Base-by-base conservation (phyloP, 2,329 filamentous ascomycete species). In the Ploettnerulaceae sp. region DNA sequence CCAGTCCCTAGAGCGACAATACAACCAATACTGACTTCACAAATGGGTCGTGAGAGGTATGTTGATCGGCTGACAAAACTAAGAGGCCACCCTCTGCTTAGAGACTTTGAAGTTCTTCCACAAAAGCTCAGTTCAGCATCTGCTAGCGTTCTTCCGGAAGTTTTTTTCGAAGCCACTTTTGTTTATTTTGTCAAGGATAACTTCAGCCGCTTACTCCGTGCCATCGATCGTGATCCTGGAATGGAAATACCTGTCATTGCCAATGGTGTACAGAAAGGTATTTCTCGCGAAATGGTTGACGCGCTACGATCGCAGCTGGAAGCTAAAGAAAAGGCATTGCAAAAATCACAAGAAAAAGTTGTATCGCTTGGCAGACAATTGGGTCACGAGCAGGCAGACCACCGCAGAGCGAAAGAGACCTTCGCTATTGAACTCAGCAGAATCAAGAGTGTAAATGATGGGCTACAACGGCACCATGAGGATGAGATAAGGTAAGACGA, bases 171-270 rank as follows among this genome's bases (percentile, higher is more conserved):
- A 57, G 75, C 79, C 36, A 79, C 79, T 0, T 97, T 96, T 65
- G 82, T 98, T 45, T 87, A 96, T 50, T 95, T 97, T 60, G 79
- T 96, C 59, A 96, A 96, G 61, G 90, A 97, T 61, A 95, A 95
- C 62, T 97, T 94, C 63, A 91, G 86, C 59, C 84, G 90, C 7
- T 70, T 96, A 48, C 71, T 84, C 29, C 81, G 89, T 52, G 86
- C 89, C 11, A 87, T 98, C 57, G 93, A 98, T 66, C 82, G 91
- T 51, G 88, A 95, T 52, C 93, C 93, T 0, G 88, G 84, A 1
- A 72, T 94, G 51, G 93, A 98, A 64, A 82, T 94, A 20, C 84
- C 89, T 0, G 78, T 93, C 8, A 74, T 89, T 47, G 76, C 82
- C 33, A 89, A 90, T 61, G 87, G 86, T 0, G 71, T 90, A 8